Percentiles rank a stretch among this genome's conserved stretches.
Conservation (phyloP, 2,329 filamentous ascomycete species). For the Diaporthe sp. region DNA sequence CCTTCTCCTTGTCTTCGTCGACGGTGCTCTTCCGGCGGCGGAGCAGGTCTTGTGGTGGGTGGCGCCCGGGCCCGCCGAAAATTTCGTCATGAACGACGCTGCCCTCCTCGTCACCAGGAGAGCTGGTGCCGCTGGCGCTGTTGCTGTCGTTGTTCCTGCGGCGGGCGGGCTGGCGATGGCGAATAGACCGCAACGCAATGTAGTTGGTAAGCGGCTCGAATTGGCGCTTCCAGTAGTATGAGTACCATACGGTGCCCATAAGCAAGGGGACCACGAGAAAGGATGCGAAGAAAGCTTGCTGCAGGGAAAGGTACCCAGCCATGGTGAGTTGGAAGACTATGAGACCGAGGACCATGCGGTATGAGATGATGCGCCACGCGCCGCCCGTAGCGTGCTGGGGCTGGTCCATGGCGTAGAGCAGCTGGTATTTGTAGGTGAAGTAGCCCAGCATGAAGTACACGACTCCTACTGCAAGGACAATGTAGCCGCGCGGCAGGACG, state of each 20-base stretch:
- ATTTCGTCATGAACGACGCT: conserved; percentile 53
- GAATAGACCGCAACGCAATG: conserved; percentile 90
- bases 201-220: conserved; percentile 93
- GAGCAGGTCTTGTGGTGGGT: conserved; percentile 54
- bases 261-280: conserved; percentile 82
- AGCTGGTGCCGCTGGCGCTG: conserved; percentile 50
- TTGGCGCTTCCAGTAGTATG: conserved; percentile 81
- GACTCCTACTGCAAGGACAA: conserved; percentile 85
- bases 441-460: conserved; percentile 87
- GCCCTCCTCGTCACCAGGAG: neutral
- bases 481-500: conserved; percentile 82
- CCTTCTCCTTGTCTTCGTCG: conserved; percentile 80
- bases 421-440: conserved; percentile 96
- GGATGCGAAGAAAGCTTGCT: conserved; percentile 79
- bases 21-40: conserved; percentile 73
- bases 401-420: conserved; percentile 98
- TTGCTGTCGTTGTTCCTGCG: conserved; percentile 63
- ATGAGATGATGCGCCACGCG: conserved; percentile 97
- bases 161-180: conserved; percentile 58
- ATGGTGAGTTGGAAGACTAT: conserved; percentile 93
- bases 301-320: conserved; percentile 85
- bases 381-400: conserved; percentile 93
- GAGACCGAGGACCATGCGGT: conserved; percentile 87
- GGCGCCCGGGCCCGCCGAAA: conserved; percentile 50
- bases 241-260: conserved; percentile 88